phyloP scores from a whole-genome alignment of 345 rosid species.

The Eucalyptus victrix region DNA sequence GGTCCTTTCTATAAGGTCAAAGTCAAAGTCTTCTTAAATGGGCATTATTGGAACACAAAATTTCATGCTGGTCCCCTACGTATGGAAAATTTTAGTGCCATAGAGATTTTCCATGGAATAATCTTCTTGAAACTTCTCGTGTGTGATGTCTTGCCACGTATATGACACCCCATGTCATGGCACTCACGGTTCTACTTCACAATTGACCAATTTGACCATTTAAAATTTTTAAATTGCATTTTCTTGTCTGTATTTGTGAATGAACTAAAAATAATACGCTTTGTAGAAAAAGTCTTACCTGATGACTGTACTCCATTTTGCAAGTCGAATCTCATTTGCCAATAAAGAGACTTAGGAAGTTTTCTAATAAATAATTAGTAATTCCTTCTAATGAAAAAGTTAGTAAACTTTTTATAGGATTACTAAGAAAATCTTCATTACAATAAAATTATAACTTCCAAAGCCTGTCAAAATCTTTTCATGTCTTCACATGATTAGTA shows the following conservation, averaged over 20 bases:
- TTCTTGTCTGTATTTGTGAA: no score
- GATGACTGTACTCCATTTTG: fast-evolving
- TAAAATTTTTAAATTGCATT: no score
- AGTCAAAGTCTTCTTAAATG: not conserved
- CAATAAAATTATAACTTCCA: no score
- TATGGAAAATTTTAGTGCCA: not conserved
- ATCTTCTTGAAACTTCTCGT: not conserved
- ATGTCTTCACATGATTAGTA: no score
- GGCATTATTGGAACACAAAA: not conserved
- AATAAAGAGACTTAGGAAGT: no score
- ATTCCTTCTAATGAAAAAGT: no score
- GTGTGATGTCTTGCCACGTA: not conserved
- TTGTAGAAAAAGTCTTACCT: fast-evolving
- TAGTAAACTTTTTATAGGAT: no score
- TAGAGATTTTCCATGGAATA: not conserved
- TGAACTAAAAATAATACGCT: no score
- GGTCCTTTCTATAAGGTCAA: not conserved
- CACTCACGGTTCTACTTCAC: not conserved
- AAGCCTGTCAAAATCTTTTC: no score
- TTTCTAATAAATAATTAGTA: no score
- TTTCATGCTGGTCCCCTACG: not conserved
- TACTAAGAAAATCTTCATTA: no score
- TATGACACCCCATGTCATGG: fast-evolving
- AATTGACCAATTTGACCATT: not conserved
- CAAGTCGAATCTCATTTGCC: no score